Evolutionary conservation across 805 yeast genomes (phyloP).

Genomic region (Candida tammaniensis): DNA sequence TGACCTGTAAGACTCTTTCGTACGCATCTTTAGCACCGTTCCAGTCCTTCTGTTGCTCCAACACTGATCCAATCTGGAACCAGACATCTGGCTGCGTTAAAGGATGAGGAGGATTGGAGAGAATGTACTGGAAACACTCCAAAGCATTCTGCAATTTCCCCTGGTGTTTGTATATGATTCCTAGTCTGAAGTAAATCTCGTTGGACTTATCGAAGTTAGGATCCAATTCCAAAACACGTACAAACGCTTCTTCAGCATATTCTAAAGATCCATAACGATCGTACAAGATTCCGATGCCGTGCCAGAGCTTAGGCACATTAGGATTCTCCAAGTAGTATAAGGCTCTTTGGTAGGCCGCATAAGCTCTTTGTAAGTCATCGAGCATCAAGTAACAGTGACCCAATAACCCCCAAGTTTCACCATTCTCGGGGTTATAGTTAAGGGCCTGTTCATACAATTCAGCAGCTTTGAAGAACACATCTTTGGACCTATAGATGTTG

Average conservation of each 20-base stretch:
- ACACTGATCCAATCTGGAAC: constrained; percentile 96
- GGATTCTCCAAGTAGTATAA: constrained; percentile 87
- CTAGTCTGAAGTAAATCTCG: constrained; percentile 93
- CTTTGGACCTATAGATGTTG: constrained; percentile 81
- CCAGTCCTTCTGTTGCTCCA: constrained; percentile 92
- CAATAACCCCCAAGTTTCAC: constrained; percentile 95
- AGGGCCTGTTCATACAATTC: constrained; percentile 89
- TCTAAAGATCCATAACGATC: constrained; percentile 95
- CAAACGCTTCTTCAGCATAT: constrained; percentile 98
- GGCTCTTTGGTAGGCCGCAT: constrained; percentile 96
- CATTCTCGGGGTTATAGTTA: constrained; percentile 77
- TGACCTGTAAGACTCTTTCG: constrained; percentile 83
- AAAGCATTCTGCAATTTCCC: constrained; percentile 80
- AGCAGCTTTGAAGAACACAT: constrained; percentile 90
- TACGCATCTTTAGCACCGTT: constrained; percentile 92
- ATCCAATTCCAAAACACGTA: constrained; percentile 91
- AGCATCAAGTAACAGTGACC: constrained; percentile 97
- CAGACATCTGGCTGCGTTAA: constrained; percentile 95
- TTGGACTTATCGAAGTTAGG: constrained; percentile 95
- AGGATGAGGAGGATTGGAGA: constrained; percentile 91
- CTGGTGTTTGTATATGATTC: constrained; percentile 95
- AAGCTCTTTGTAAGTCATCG: constrained; percentile 93
- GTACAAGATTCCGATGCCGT: constrained; percentile 94
- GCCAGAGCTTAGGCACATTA: constrained; percentile 96
- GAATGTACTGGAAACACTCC: constrained; percentile 91